Percentiles rank a stretch among this genome's conserved stretches.
phyloP scores from a whole-genome alignment of 371 early-diverging fungal genomes.

The Zychaea mexicana region DNA sequence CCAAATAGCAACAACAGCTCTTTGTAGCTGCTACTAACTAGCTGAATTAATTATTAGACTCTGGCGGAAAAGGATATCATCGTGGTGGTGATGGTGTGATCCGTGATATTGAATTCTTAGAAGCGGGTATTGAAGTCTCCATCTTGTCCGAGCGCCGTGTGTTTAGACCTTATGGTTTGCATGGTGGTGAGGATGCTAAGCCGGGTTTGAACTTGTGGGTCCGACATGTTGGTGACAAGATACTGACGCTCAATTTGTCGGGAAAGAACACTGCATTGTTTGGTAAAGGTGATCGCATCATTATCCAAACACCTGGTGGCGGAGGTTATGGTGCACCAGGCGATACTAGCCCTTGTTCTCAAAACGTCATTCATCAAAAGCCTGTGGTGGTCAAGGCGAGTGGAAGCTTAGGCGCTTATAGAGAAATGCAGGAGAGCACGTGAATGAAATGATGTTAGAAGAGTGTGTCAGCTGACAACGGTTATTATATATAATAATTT shows the following conservation, averaged over 20 bases:
- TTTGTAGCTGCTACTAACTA: background rate
- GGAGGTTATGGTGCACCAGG: conserved; percentile 68
- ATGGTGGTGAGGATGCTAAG: conserved; percentile 81
- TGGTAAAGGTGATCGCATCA: conserved; percentile 74
- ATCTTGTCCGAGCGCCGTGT: conserved; percentile 94
- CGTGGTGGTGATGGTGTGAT: conserved; percentile 90
- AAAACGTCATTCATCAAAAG: background rate
- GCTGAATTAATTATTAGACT: conserved; percentile 34
- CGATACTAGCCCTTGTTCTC: background rate
- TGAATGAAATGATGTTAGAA: background rate
- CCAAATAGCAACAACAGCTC: background rate
- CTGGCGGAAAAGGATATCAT: conserved; percentile 83
- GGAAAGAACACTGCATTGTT: conserved; percentile 87
- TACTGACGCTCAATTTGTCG: conserved; percentile 70
- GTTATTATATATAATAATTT: too few relatives aligned
- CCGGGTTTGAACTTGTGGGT: conserved; percentile 83
- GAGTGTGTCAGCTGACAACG: too few relatives aligned
- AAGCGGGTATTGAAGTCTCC: conserved; percentile 77
- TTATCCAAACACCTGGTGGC: conserved; percentile 93
- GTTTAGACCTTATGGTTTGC: conserved; percentile 85
- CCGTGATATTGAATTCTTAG: conserved; percentile 83
- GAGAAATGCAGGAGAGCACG: conserved; percentile 31
- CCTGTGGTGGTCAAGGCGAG: conserved; percentile 20
- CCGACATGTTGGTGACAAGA: conserved; percentile 48
- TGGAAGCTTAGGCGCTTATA: conserved; percentile 27